Evolutionary conservation across 2,329 filamentous ascomycete genomes (phyloP).

Genomic region (Ophiostoma australiae): DNA sequence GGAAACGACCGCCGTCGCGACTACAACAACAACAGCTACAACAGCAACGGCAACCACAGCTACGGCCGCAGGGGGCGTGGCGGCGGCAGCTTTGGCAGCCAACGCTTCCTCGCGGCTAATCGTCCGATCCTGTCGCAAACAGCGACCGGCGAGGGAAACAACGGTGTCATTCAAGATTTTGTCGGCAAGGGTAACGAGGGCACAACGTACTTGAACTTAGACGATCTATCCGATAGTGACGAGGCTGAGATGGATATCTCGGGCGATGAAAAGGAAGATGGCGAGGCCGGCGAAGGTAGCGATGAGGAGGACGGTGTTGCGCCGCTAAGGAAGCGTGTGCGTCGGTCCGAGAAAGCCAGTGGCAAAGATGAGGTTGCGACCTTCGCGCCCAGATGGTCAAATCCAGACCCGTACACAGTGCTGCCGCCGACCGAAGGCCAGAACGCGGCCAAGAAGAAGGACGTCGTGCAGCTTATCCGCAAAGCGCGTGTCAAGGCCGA

Average conservation of each 20-base stretch:
- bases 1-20: slow-evolving; percentile 16
- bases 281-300: neutral
- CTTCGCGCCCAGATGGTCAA: slow-evolving; percentile 76
- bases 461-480: slow-evolving; percentile 85
- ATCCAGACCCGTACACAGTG: slow-evolving; percentile 88
- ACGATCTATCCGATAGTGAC: slow-evolving; percentile 58
- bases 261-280: slow-evolving; percentile 36
- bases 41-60: neutral
- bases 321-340: slow-evolving; percentile 27
- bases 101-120: slow-evolving; percentile 43
- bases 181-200: slow-evolving; percentile 41
- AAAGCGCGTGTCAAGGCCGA: slow-evolving; percentile 68
- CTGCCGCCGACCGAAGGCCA: slow-evolving; percentile 67
- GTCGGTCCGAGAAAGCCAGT: slow-evolving; percentile 8
- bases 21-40: slow-evolving; percentile 17
- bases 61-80: slow-evolving; percentile 15
- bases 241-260: slow-evolving; percentile 63
- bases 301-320: slow-evolving; percentile 35
- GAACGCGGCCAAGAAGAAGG: slow-evolving; percentile 64
- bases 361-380: slow-evolving; percentile 9
- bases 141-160: slow-evolving; percentile 33
- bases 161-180: slow-evolving; percentile 43
- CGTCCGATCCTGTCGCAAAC: slow-evolving; percentile 47
- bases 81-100: slow-evolving; percentile 26
- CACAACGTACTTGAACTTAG: slow-evolving; percentile 50